Base-by-base conservation (phyloP, 192 early-diverging fungal species). In the Pilobolus umbonatus region DNA sequence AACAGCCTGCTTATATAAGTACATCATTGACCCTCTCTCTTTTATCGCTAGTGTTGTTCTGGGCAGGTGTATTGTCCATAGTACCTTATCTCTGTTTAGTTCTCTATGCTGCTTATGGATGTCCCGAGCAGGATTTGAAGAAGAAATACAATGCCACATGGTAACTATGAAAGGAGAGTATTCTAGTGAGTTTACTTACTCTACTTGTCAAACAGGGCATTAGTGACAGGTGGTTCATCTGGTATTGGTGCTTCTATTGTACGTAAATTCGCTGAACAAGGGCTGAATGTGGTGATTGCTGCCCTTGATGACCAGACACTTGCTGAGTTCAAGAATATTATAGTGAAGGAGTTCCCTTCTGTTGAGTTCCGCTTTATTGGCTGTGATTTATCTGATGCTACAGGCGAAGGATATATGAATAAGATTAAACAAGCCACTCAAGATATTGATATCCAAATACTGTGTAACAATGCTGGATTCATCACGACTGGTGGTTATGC, bases 391-490 rank as follows among this genome's bases (percentile, higher is more conserved):
- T 65, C 68, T n/a, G 65, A 67, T 4, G 44, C 66, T 4, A 62
- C 72, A n/a, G 61, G 61, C 19, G 31, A 59, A 19, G 21, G 10
- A n/a, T 83, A 73, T 62, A 64, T 83, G 73, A 42, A 57, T 17
- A 31, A 39, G 24, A 43, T 83, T 26, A 61, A 58, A 22, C 60
- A 78, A 46, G 38, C 62, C 24, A 81, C 78, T 10, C 28, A 67
- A 10, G 75, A 71, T 34, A 64, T 80, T 53, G 71, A 71, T 59
- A 63, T 82, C n/a, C 65, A 72, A 55, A 71, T 83, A 10, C 32
- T 83, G 39, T 83, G 81, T 61, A 84, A 82, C 64, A 83, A 83
- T 48, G 81, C 81, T 35, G 80, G 81, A 21, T 83, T 73, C 64
- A 81, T 83, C 61, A 64, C 69, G 19, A 66, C 77, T 17, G 81